These are phyloP conservation scores for Fomitopsis pulvina DNA, from an alignment of 768 basidiomycete genomes.

Conservation along the genomic window DNA sequence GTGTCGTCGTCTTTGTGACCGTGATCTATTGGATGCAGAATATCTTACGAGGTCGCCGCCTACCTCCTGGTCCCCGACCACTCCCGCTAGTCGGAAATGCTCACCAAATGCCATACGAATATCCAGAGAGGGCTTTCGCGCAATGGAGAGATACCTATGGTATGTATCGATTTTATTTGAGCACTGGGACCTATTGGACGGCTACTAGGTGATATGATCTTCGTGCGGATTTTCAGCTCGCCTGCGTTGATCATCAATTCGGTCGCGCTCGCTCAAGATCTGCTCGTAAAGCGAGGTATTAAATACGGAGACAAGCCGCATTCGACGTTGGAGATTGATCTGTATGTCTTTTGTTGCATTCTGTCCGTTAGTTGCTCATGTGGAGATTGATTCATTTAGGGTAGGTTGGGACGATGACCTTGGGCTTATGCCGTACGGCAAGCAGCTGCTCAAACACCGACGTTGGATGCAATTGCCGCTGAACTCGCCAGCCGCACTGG, in stretches of 20 bases:
- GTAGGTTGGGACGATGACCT: conserved; percentile 17
- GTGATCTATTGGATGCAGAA: no score
- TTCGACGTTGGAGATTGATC: conserved; percentile 21
- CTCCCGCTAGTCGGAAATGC: conserved; percentile 27
- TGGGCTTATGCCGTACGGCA: conserved; percentile 8
- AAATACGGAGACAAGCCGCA: conserved; percentile 27
- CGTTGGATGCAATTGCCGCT: conserved; percentile 22
- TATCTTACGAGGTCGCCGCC: no score
- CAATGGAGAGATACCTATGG: conserved; percentile 26
- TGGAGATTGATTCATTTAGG: conserved; percentile 1
- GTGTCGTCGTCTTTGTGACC: no score
- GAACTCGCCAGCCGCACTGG: conserved; percentile 8
- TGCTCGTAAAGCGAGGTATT: conserved; percentile 26
- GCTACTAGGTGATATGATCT: conserved; percentile 18
- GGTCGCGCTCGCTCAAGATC: conserved; percentile 24
- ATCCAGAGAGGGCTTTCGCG: conserved; percentile 19
- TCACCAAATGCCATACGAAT: conserved; percentile 21
- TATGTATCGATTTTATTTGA: neutral
- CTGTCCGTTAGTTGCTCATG: neutral
- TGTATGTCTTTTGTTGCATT: conserved; percentile 13
- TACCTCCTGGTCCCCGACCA: conserved; percentile 25
- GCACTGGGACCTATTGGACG: conserved; percentile 8
- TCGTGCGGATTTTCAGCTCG: conserved; percentile 12
- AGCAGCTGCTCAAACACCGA: conserved; percentile 23
- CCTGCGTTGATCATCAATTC: conserved; percentile 26